Percentiles rank a stretch among this genome's conserved stretches.
Conservation (phyloP, 345 rosid genomes). For the Brassica carinata region DNA sequence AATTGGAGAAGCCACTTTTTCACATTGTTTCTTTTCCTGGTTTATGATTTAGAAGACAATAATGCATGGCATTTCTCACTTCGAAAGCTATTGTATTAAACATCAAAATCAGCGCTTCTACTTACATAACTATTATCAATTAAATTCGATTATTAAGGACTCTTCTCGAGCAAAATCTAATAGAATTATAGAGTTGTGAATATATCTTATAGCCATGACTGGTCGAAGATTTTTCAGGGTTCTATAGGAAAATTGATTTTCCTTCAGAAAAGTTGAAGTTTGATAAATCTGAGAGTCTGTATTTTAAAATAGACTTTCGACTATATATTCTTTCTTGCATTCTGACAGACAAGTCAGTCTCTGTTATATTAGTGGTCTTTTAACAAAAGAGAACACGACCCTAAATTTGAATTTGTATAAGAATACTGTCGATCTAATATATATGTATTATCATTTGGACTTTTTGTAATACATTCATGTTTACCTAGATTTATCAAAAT, state of each 20-base stretch:
- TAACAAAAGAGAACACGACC: neutral
- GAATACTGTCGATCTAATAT: neutral
- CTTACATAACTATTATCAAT: neutral
- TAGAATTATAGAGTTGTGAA: neutral
- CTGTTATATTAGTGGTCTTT: neutral
- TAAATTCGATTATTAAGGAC: neutral
- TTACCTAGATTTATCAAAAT: neutral
- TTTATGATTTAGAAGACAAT: constrained; percentile 23
- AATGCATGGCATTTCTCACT: neutral
- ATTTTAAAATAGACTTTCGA: neutral
- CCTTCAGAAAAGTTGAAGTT: neutral
- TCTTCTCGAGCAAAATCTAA: neutral
- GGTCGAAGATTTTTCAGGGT: neutral
- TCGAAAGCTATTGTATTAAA: neutral
- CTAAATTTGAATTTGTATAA: neutral
- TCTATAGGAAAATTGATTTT: neutral
- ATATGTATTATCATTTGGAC: neutral
- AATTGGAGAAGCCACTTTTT: constrained; percentile 29
- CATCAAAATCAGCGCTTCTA: neutral
- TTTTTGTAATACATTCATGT: neutral
- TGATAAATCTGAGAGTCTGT: neutral
- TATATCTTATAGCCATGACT: neutral
- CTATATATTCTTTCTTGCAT: neutral
- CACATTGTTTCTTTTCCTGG: constrained; percentile 16
- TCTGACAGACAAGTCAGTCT: neutral